Percentiles rank a stretch among this genome's conserved stretches.
phyloP scores from a whole-genome alignment of 345 rosid species.

The Gossypium raimondii region DNA sequence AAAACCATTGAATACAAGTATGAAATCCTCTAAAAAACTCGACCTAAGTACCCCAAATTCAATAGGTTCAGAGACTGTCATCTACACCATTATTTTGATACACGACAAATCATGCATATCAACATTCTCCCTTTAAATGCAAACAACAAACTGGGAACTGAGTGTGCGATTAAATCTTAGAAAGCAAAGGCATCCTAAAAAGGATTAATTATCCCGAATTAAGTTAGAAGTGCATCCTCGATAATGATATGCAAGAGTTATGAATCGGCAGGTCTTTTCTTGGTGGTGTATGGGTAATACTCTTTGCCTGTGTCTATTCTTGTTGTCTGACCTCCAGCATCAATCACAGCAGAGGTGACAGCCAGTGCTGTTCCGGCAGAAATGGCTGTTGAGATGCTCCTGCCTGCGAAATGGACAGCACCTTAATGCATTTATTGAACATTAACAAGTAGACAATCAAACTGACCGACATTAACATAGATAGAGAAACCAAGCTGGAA shows the following conservation, averaged over 20 bases:
- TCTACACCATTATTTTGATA: neutral
- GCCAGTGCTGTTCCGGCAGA: constrained; percentile 89
- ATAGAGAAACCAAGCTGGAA: neutral
- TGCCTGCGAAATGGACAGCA: constrained; percentile 43
- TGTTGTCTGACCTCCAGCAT: constrained; percentile 89
- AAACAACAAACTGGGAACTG: constrained; percentile 18
- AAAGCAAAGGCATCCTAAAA: constrained; percentile 27
- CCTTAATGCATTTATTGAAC: neutral
- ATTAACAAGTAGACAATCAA: neutral
- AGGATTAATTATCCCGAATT: neutral
- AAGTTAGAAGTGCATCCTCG: constrained; percentile 14
- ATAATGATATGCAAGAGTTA: constrained; percentile 21
- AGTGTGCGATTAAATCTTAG: constrained; percentile 40
- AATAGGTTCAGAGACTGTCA: constrained; percentile 6
- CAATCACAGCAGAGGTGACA: constrained; percentile 74
- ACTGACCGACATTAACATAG: neutral
- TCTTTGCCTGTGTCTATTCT: constrained; percentile 86
- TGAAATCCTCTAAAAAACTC: too few relatives aligned
- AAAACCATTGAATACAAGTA: too few relatives aligned
- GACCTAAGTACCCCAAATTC: neutral
- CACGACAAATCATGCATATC: constrained; percentile 25
- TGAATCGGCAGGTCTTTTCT: constrained; percentile 67
- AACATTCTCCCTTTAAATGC: constrained; percentile 11
- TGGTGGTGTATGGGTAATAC: constrained; percentile 83
- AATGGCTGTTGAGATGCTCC: constrained; percentile 75